These are phyloP conservation scores for Nicotiana knightiana DNA, from an alignment of 257 asterid genomes.

Conservation along the genomic window DNA sequence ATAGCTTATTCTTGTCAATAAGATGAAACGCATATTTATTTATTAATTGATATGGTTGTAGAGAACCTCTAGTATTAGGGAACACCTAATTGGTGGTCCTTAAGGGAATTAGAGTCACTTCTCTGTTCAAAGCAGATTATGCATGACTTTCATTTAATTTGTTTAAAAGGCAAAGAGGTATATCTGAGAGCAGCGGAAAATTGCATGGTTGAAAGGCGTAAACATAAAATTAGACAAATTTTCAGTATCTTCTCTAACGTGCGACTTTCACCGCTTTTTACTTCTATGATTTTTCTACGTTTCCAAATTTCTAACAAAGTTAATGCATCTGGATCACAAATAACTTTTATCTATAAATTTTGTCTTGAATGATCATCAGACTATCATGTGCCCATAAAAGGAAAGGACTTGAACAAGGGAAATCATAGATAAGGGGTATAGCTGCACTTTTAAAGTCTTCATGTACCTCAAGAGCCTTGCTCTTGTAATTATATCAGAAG, in stretches of 20 bases:
- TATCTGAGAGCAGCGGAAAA: not conserved
- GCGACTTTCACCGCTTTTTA: not conserved
- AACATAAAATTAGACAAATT: not conserved
- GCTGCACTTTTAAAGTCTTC: not conserved
- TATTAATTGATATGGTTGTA: not conserved
- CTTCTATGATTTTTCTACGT: not conserved
- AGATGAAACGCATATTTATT: not conserved
- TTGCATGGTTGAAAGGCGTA: not conserved
- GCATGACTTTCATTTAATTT: not conserved
- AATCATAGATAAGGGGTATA: not conserved
- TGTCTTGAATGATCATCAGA: not conserved
- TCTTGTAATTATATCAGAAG: not conserved
- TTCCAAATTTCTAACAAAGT: not conserved
- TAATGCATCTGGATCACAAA: not conserved
- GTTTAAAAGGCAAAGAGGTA: not conserved
- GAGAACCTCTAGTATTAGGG: not conserved
- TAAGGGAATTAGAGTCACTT: not conserved
- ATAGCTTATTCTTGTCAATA: not conserved
- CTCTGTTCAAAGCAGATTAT: not conserved
- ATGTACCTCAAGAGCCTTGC: not conserved
- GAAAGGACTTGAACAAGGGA: not conserved
- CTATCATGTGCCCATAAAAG: not conserved
- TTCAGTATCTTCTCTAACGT: not conserved
- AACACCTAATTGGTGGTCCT: not conserved
- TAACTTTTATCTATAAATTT: not conserved